Percentiles rank a stretch among this genome's conserved stretches.
Evolutionary conservation across 139 green algal genomes (phyloP).

Genomic region (Micractinium sp.): DNA sequence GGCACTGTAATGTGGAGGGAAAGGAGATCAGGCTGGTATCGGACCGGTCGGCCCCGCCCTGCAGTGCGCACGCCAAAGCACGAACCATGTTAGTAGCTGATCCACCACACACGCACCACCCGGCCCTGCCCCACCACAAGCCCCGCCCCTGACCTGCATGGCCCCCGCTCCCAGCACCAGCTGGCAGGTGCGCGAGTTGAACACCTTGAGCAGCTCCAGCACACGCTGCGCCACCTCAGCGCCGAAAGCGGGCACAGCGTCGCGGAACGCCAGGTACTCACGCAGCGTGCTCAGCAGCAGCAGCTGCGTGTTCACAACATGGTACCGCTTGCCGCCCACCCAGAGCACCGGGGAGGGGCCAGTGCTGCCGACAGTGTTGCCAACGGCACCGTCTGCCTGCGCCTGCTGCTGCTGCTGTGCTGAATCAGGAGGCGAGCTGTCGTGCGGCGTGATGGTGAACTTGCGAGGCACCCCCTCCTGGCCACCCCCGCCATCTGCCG

Average conservation of each 20-base stretch:
- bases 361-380: not conserved
- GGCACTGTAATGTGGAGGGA: too few relatives aligned
- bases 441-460: slow-evolving; percentile 36
- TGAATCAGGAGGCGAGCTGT: not conserved
- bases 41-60: too few relatives aligned
- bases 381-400: not conserved
- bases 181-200: slow-evolving; percentile 89
- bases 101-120: not conserved
- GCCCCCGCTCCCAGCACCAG: slow-evolving; percentile 92
- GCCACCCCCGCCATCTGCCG: not conserved
- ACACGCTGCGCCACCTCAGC: slow-evolving; percentile 73
- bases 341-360: slow-evolving; percentile 27
- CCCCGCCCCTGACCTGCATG: slow-evolving; percentile 72
- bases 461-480: not conserved
- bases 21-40: too few relatives aligned
- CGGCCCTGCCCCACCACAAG: not conserved
- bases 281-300: slow-evolving; percentile 73
- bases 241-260: slow-evolving; percentile 49
- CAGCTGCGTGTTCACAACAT: slow-evolving; percentile 69
- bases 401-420: not conserved
- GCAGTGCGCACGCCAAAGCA: too few relatives aligned
- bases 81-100: too few relatives aligned
- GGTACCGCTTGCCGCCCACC: slow-evolving; percentile 55
- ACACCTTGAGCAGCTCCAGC: slow-evolving; percentile 86
- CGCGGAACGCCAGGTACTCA: slow-evolving; percentile 57